A percentile compares a stretch with the other conserved stretches of the same genome.
Conservation (phyloP, 306 rosid species). For the Prosopis cineraria region DNA sequence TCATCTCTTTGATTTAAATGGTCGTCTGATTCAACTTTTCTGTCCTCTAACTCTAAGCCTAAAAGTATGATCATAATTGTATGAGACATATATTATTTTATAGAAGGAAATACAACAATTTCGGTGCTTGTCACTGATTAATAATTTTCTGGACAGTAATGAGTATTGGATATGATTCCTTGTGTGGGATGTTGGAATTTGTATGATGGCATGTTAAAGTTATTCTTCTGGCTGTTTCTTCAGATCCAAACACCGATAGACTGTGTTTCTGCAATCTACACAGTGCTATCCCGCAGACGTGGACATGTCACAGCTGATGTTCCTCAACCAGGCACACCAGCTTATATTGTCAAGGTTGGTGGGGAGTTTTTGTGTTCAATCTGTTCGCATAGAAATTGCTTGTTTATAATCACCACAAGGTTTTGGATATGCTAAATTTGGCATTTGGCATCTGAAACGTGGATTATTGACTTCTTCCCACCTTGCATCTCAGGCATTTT, state of each 20-base stretch:
- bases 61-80: background rate
- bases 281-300: conserved; percentile 96
- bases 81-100: background rate
- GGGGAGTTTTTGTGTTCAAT: conserved; percentile 24
- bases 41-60: background rate
- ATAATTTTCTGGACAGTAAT: background rate
- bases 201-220: conserved; percentile 25
- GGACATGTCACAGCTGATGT: conserved; percentile 99
- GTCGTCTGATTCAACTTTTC: background rate
- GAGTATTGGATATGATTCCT: background rate
- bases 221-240: conserved; percentile 38
- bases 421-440: conserved; percentile 11
- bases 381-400: conserved; percentile 4
- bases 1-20: background rate
- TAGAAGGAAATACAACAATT: background rate
- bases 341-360: conserved; percentile 86
- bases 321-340: conserved; percentile 99
- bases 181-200: conserved; percentile 1
- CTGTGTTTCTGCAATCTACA: conserved; percentile 97
- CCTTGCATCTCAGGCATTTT: conserved; percentile 71
- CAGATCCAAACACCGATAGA: conserved; percentile 99
- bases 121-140: conserved; percentile 11
- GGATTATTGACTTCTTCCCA: conserved; percentile 21
- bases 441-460: background rate
- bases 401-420: background rate